Conservation (phyloP, 176 grass and related monocot species). For the Avena atlantica region DNA sequence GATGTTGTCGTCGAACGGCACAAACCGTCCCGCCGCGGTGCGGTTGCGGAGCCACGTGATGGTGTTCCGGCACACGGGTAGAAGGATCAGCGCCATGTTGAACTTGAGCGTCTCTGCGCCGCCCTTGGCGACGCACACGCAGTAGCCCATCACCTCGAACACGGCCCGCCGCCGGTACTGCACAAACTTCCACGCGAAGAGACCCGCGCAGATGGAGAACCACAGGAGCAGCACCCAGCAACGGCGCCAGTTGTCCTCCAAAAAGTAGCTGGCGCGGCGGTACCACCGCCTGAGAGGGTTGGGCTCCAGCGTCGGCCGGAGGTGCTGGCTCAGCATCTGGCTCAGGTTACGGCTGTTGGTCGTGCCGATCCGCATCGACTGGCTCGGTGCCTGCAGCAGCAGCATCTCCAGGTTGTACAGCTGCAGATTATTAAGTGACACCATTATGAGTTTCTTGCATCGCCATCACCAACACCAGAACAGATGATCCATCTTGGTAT, state of each 20-base stretch:
- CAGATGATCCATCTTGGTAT: too few species aligned
- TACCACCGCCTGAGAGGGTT: constrained; percentile 78
- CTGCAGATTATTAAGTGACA: not conserved
- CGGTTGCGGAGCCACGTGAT: constrained; percentile 94
- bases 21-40: constrained; percentile 30
- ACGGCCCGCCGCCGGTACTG: constrained; percentile 76
- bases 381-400: constrained; percentile 67
- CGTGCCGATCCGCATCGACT: constrained; percentile 67
- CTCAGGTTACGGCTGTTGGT: constrained; percentile 82
- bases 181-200: constrained; percentile 88
- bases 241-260: constrained; percentile 94
- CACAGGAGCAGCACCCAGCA: constrained; percentile 84
- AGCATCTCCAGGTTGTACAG: constrained; percentile 84
- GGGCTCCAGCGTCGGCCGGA: constrained; percentile 75
- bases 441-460: too few species aligned
- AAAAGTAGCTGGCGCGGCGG: constrained; percentile 62
- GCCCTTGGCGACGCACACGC: constrained; percentile 96
- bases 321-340: constrained; percentile 93
- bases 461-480: too few species aligned
- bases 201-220: constrained; percentile 60
- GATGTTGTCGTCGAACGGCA: constrained; percentile 97
- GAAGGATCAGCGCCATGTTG: constrained; percentile 97
- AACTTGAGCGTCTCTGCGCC: constrained; percentile 98
- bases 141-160: constrained; percentile 93
- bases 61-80: constrained; percentile 98